Conservation (phyloP, 352 stramenopile genomes). For the Phytophthora podocarpi region DNA sequence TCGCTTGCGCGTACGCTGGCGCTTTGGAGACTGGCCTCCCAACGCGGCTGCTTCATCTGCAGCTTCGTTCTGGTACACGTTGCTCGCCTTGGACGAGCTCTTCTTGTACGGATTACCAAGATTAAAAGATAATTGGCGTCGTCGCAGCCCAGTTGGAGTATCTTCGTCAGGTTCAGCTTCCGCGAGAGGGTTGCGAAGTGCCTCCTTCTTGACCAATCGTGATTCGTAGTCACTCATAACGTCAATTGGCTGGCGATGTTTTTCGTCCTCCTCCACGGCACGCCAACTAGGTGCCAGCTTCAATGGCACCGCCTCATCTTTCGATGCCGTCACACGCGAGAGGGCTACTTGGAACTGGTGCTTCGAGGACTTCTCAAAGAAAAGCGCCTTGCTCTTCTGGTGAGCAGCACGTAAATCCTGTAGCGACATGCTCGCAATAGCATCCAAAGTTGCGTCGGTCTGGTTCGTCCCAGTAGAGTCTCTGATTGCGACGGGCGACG, state of each 20-base stretch:
- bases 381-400: slow-evolving; percentile 49
- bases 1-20: slow-evolving; percentile 83
- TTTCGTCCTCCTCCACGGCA: slow-evolving; percentile 77
- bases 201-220: slow-evolving; percentile 86
- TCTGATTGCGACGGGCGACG: slow-evolving; percentile 36
- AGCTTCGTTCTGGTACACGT: slow-evolving; percentile 85
- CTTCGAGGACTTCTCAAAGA: slow-evolving; percentile 59
- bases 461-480: slow-evolving; percentile 28
- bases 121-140: slow-evolving; percentile 86
- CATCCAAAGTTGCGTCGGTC: slow-evolving; percentile 51
- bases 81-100: slow-evolving; percentile 81
- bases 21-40: slow-evolving; percentile 78
- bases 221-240: slow-evolving; percentile 91
- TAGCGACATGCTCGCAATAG: slow-evolving; percentile 68
- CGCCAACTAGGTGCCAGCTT: slow-evolving; percentile 66
- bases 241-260: slow-evolving; percentile 85
- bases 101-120: slow-evolving; percentile 91
- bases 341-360: slow-evolving; percentile 45
- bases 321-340: slow-evolving; percentile 26
- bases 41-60: slow-evolving; percentile 84
- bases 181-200: slow-evolving; percentile 80
- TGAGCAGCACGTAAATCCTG: slow-evolving; percentile 59
- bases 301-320: slow-evolving; percentile 30
- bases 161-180: slow-evolving; percentile 88
- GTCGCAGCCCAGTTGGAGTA: slow-evolving; percentile 68